These are phyloP conservation scores for Xylaria flabelliformis DNA, from an alignment of 495 filamentous ascomycete species.

Conservation along the genomic window DNA sequence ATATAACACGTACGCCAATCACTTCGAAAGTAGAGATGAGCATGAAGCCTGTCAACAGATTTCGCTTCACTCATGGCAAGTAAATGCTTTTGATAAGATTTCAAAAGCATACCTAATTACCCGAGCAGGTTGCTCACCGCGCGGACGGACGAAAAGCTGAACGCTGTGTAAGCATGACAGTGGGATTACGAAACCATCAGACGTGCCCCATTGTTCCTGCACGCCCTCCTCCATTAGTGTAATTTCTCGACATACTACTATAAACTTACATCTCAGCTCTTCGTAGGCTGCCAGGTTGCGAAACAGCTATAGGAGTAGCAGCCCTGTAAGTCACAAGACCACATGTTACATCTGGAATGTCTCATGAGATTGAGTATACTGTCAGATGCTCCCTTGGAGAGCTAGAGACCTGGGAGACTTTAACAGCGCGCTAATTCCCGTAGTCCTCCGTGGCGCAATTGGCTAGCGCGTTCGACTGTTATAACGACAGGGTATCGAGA, in stretches of 20 bases:
- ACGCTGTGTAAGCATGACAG: not conserved
- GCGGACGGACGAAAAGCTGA: not conserved
- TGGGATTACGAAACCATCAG: not conserved
- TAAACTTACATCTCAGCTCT: not conserved
- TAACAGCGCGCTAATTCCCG: not conserved
- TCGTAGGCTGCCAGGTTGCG: not conserved
- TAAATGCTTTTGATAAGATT: not conserved
- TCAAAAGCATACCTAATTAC: not conserved
- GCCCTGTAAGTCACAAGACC: not conserved
- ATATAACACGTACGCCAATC: not conserved
- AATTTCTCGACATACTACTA: not conserved
- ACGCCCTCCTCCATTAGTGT: not conserved
- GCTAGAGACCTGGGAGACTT: not conserved
- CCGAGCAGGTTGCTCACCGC: not conserved
- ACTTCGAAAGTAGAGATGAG: not conserved
- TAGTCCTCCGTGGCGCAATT: constrained; percentile 22
- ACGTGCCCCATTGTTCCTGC: not conserved
- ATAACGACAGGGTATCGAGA: constrained; percentile 4
- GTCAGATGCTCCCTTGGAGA: not conserved
- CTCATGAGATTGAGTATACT: not conserved
- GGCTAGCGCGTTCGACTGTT: constrained; percentile 25
- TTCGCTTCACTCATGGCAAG: not conserved
- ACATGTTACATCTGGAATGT: not conserved
- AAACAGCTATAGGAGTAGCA: not conserved
- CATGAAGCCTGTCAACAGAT: not conserved